These are phyloP conservation scores for Austroboletus novae-zelandiae DNA, from an alignment of 1,284 basidiomycete species.

Conservation along the genomic window DNA sequence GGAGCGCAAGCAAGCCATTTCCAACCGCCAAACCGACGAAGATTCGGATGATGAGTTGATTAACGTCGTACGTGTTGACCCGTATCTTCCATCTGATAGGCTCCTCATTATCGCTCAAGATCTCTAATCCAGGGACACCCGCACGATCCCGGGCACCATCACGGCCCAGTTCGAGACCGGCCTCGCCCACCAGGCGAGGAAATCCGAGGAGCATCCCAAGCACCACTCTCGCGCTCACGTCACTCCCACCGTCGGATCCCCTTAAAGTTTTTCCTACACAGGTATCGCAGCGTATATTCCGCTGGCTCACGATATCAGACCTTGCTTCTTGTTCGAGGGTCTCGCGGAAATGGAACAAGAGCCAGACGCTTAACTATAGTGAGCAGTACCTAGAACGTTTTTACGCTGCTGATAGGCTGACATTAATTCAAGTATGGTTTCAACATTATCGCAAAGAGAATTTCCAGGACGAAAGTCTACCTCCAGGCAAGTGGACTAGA, in stretches of 20 bases:
- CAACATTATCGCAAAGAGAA: constrained; percentile 79
- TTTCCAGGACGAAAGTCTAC: constrained; percentile 73
- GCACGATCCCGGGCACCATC: constrained; percentile 51
- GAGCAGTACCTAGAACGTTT: constrained; percentile 24
- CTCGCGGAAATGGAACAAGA: constrained; percentile 82
- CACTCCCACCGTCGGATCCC: constrained; percentile 48
- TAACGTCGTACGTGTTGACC: constrained; percentile 57
- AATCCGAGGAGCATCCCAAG: constrained; percentile 33
- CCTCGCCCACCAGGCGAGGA: constrained; percentile 58
- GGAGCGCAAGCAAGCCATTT: constrained; percentile 18
- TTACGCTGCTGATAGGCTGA: not conserved
- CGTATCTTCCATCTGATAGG: not conserved
- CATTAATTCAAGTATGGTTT: constrained; percentile 73
- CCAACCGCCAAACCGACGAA: constrained; percentile 34
- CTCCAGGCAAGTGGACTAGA: constrained; percentile 82
- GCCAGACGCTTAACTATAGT: constrained; percentile 90
- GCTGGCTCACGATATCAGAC: constrained; percentile 58
- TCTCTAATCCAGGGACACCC: constrained; percentile 69
- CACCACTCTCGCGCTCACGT: constrained; percentile 26
- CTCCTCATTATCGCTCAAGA: constrained; percentile 37
- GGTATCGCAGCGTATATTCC: constrained; percentile 74
- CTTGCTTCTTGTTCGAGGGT: constrained; percentile 78
- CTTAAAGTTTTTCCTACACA: constrained; percentile 77
- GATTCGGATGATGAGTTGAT: constrained; percentile 75
- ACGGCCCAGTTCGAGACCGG: constrained; percentile 52